Percentiles rank a stretch among this genome's conserved stretches.
Evolutionary conservation across 73 alveolate genomes (phyloP).

Genomic region (Symbiodinium natans): DNA sequence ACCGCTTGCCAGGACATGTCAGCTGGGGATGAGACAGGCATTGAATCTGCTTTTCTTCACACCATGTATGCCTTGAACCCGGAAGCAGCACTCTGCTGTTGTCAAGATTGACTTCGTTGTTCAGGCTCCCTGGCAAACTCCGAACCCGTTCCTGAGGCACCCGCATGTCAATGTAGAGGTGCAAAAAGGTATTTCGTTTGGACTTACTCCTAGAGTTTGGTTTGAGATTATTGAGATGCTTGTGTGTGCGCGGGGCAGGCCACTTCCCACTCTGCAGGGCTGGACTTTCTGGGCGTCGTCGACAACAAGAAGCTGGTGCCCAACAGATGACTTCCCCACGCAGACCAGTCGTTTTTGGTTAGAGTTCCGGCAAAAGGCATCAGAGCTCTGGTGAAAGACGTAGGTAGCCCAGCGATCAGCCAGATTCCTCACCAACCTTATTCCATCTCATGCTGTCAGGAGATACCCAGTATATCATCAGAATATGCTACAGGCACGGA

Average conservation of each 20-base stretch:
- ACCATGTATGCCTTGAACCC: too few relatives aligned
- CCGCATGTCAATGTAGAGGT: background rate
- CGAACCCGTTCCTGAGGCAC: too few relatives aligned
- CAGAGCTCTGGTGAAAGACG: too few relatives aligned
- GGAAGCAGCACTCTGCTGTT: background rate
- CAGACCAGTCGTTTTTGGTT: background rate
- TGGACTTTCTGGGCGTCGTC: slow-evolving; percentile 54
- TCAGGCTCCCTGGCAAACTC: background rate
- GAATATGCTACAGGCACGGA: too few relatives aligned
- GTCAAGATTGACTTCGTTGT: background rate
- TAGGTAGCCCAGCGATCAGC: too few relatives aligned
- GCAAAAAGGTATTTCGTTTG: background rate
- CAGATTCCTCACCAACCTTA: too few relatives aligned
- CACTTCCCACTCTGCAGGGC: slow-evolving; percentile 12
- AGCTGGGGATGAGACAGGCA: slow-evolving; percentile 51
- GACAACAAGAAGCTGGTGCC: slow-evolving; percentile 55
- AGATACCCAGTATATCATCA: too few relatives aligned
- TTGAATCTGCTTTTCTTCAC: too few relatives aligned
- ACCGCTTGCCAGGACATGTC: slow-evolving; percentile 36
- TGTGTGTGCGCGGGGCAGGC: background rate
- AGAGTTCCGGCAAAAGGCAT: too few relatives aligned
- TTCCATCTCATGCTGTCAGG: too few relatives aligned
- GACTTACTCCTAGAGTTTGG: background rate
- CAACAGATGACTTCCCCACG: background rate
- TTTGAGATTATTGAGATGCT: background rate